phyloP scores from a whole-genome alignment of 371 early-diverging fungal species.

The Syncephalastrum monosporum region DNA sequence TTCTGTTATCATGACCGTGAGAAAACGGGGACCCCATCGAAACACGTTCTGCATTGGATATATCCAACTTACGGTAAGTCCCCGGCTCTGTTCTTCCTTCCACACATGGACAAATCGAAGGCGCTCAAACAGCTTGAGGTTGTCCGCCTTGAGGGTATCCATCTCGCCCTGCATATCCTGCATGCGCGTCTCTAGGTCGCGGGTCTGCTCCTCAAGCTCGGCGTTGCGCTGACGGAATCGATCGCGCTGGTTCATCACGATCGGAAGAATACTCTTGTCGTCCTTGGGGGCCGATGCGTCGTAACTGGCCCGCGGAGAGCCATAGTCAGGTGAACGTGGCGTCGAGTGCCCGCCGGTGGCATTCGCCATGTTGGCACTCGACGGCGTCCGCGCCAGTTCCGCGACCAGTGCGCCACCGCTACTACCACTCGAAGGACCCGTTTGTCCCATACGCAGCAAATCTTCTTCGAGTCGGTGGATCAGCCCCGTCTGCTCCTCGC shows the following conservation, averaged over 20 bases:
- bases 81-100: conserved; percentile 43
- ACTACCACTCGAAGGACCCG: conserved; percentile 6
- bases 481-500: conserved; percentile 52
- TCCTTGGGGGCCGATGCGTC: conserved; percentile 30
- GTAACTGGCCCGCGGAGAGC: conserved; percentile 25
- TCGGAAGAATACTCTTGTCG: conserved; percentile 70
- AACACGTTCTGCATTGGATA: no score
- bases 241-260: conserved; percentile 88
- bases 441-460: conserved; percentile 53
- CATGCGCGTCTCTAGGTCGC: conserved; percentile 54
- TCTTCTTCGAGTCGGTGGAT: conserved; percentile 76
- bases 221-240: conserved; percentile 82
- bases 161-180: conserved; percentile 68
- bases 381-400: conserved; percentile 19
- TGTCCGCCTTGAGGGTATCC: conserved; percentile 72
- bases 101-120: conserved; percentile 67
- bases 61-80: conserved; percentile 22
- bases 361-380: conserved; percentile 12
- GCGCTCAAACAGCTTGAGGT: conserved; percentile 84
- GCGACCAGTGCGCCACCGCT: conserved; percentile 9
- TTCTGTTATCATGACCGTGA: conserved; percentile 7
- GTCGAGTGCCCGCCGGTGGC: conserved; percentile 4
- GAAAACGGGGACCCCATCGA: not conserved
- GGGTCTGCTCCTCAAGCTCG: conserved; percentile 78
- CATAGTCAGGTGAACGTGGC: conserved; percentile 16